A percentile compares a stretch with the other conserved stretches of the same genome.
phyloP scores from a whole-genome alignment of 805 yeast species.

The Zygosaccharomyces bailii region DNA sequence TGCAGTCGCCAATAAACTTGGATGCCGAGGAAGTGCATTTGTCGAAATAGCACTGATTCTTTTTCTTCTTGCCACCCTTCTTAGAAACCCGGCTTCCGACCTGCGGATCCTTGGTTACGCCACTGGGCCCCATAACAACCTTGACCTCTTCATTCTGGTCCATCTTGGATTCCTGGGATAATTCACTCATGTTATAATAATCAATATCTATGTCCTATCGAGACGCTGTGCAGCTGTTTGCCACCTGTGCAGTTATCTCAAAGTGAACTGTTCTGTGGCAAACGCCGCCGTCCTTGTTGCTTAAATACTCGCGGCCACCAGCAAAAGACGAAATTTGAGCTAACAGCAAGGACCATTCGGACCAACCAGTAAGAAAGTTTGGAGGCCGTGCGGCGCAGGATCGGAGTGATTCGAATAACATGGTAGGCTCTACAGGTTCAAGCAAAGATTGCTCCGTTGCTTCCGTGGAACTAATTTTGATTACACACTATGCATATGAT shows the following conservation, averaged over 20 bases:
- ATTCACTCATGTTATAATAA: background rate
- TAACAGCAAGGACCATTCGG: background rate
- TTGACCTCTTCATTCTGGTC: conserved; percentile 4
- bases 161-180: background rate
- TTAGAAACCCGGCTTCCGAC: conserved; percentile 21
- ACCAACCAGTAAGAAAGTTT: background rate
- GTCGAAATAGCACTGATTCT: conserved; percentile 49
- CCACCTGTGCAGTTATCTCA: background rate
- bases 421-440: background rate
- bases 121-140: conserved; percentile 5
- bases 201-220: background rate
- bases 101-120: conserved; percentile 12
- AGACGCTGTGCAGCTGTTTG: background rate
- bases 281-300: background rate
- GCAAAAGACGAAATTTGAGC: background rate
- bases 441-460: conserved; percentile 2
- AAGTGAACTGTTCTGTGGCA: conserved; percentile 1
- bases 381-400: conserved; percentile 4
- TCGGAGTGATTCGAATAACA: background rate
- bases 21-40: conserved; percentile 63
- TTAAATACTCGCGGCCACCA: conserved; percentile 1
- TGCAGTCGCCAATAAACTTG: conserved; percentile 74
- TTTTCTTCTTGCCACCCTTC: conserved; percentile 32
- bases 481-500: background rate
- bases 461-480: background rate